A percentile compares a stretch with the other conserved stretches of the same genome.
Evolutionary conservation across 495 filamentous ascomycete genomes (phyloP).

Genomic region (Elasticomyces elasticus): DNA sequence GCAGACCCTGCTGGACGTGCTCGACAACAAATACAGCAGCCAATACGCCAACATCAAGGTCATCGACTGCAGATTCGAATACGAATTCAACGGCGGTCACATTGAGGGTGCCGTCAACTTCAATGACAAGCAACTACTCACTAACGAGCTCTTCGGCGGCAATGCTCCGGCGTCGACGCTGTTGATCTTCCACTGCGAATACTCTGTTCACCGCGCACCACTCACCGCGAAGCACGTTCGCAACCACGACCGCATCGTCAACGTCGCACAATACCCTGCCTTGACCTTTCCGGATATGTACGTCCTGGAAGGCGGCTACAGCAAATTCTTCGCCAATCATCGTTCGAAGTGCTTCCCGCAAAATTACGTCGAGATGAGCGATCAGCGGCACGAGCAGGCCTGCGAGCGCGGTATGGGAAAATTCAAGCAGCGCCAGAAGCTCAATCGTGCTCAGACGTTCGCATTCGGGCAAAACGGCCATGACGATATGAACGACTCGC

Average conservation of each 20-base stretch:
- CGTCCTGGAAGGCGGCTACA: constrained; percentile 94
- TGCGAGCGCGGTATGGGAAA: constrained; percentile 91
- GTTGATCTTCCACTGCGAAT: constrained; percentile 94
- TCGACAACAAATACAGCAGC: constrained; percentile 72
- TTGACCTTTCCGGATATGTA: constrained; percentile 93
- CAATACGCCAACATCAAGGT: constrained; percentile 68
- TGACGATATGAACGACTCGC: constrained; percentile 54
- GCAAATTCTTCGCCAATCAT: constrained; percentile 73
- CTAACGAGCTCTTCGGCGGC: constrained; percentile 60
- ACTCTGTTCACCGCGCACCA: constrained; percentile 93
- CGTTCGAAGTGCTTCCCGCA: constrained; percentile 76
- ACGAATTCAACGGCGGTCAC: constrained; percentile 95
- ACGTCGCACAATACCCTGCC: constrained; percentile 71
- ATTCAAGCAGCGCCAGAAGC: constrained; percentile 62
- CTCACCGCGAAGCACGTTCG: constrained; percentile 78
- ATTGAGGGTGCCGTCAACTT: constrained; percentile 87
- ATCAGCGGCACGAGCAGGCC: constrained; percentile 75
- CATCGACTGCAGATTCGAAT: constrained; percentile 96
- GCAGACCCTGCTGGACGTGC: constrained; percentile 67
- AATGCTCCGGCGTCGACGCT: constrained; percentile 57
- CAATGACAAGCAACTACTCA: constrained; percentile 85
- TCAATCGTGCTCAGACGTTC: constrained; percentile 85
- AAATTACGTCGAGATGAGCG: constrained; percentile 91
- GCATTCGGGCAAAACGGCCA: constrained; percentile 65
- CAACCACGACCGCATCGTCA: constrained; percentile 70